These are phyloP conservation scores for Dillenia suffruticosa DNA, from an alignment of 164 flowering plant genomes.

Conservation along the genomic window DNA sequence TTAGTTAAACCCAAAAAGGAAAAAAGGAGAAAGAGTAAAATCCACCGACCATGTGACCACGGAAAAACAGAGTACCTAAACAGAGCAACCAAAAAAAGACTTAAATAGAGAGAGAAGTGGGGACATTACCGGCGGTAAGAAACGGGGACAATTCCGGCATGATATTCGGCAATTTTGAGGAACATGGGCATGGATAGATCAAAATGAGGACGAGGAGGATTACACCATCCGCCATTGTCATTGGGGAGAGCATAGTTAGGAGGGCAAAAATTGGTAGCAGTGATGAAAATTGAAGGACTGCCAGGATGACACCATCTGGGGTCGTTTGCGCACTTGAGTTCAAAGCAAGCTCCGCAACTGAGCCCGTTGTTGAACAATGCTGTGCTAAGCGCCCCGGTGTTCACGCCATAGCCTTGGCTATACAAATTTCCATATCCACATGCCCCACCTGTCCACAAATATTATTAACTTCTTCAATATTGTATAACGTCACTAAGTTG, in stretches of 20 bases:
- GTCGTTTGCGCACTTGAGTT: conserved; percentile 45
- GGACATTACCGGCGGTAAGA: conserved; percentile 42
- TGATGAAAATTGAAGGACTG: conserved; percentile 43
- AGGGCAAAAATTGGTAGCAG: conserved; percentile 61
- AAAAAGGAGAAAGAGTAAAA: neutral
- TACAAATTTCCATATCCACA: conserved; percentile 22
- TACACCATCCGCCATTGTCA: conserved; percentile 70
- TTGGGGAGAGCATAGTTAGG: conserved; percentile 45
- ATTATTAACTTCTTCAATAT: no score
- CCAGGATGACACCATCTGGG: conserved; percentile 45
- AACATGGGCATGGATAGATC: conserved; percentile 71
- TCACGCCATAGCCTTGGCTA: conserved; percentile 7
- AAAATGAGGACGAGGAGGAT: conserved; percentile 67
- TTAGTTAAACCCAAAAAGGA: neutral
- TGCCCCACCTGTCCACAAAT: conserved; percentile 43
- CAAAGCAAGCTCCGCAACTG: conserved; percentile 50
- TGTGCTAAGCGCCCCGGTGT: conserved; percentile 56
- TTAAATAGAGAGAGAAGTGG: neutral
- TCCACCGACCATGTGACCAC: neutral
- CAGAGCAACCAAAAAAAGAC: neutral
- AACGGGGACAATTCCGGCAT: conserved; percentile 65
- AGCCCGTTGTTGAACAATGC: conserved; percentile 29
- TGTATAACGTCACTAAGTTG: no score
- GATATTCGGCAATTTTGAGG: conserved; percentile 51
- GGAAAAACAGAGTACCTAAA: neutral